These are phyloP conservation scores for Torrubiella hemipterigena DNA, from an alignment of 2,329 filamentous ascomycete species.

Conservation along the genomic window DNA sequence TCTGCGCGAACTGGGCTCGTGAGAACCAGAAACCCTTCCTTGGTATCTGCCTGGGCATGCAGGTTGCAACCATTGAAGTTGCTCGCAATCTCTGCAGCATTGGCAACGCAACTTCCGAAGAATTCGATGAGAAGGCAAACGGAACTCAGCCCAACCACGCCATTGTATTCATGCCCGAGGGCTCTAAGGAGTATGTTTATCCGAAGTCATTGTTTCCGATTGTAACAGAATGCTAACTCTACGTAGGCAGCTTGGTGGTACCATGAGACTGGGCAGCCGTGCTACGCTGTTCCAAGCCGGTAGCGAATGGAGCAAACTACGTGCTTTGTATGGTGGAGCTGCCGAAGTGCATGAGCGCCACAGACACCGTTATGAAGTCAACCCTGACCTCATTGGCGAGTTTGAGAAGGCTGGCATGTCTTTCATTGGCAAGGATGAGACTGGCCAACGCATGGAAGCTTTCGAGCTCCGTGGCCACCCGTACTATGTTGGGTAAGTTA, in stretches of 20 bases:
- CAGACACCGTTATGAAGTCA: constrained; percentile 83
- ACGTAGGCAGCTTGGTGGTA: constrained; percentile 53
- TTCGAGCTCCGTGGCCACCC: constrained; percentile 74
- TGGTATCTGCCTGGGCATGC: constrained; percentile 86
- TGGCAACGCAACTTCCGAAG: constrained; percentile 39
- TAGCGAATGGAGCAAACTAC: constrained; percentile 67
- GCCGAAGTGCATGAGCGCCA: constrained; percentile 61
- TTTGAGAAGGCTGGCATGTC: constrained; percentile 57
- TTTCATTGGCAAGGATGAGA: constrained; percentile 72
- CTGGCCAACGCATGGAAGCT: constrained; percentile 69
- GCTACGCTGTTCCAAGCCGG: constrained; percentile 63
- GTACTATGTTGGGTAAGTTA: no score
- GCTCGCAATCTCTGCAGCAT: constrained; percentile 65
- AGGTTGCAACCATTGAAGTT: constrained; percentile 82
- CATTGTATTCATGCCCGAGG: constrained; percentile 90
- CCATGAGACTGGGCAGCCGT: constrained; percentile 72
- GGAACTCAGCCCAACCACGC: no score
- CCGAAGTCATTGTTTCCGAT: not conserved
- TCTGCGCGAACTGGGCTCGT: constrained; percentile 72
- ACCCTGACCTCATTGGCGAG: constrained; percentile 59
- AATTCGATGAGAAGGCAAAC: constrained; percentile 41
- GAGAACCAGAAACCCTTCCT: constrained; percentile 71
- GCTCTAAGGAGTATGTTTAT: constrained; percentile 25
- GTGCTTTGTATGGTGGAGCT: constrained; percentile 56
- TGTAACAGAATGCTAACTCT: not conserved